These are phyloP conservation scores for Elasticomyces elasticus DNA, from an alignment of 495 filamentous ascomycete genomes.

Conservation along the genomic window DNA sequence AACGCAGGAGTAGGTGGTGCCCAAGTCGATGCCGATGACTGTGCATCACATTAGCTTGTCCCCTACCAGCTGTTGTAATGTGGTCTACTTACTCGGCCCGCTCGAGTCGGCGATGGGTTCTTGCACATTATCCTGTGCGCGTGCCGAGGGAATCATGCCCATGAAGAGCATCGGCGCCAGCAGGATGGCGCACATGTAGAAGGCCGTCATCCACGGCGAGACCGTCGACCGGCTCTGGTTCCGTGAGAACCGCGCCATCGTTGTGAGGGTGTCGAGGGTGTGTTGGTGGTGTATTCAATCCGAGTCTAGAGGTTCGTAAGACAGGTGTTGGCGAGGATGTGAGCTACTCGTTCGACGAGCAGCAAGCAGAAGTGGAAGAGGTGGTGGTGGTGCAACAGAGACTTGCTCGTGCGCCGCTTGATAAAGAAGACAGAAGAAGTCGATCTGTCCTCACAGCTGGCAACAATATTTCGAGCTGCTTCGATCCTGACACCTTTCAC, in stretches of 20 bases:
- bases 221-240: conserved; percentile 9
- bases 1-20: conserved; percentile 98
- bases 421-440: no score
- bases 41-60: conserved; percentile 6
- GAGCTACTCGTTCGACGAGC: not conserved
- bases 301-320: no score
- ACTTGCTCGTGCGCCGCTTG: no score
- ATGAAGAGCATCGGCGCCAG: conserved; percentile 24
- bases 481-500: no score
- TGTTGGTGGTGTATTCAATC: not conserved
- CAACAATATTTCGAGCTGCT: no score
- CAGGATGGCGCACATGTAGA: conserved; percentile 24
- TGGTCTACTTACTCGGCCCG: conserved; percentile 28
- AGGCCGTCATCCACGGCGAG: conserved; percentile 24
- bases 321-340: not conserved
- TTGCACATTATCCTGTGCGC: conserved; percentile 25
- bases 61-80: not conserved
- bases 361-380: no score
- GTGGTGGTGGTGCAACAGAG: no score
- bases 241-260: conserved; percentile 22
- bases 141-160: conserved; percentile 21
- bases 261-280: not conserved
- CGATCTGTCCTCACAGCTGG: no score
- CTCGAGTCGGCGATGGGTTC: conserved; percentile 58
- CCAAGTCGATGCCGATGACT: conserved; percentile 97